Percentiles rank a stretch among this genome's conserved stretches.
Evolutionary conservation across 768 basidiomycete species (phyloP).

Genomic region (Rhizopogon sp.): DNA sequence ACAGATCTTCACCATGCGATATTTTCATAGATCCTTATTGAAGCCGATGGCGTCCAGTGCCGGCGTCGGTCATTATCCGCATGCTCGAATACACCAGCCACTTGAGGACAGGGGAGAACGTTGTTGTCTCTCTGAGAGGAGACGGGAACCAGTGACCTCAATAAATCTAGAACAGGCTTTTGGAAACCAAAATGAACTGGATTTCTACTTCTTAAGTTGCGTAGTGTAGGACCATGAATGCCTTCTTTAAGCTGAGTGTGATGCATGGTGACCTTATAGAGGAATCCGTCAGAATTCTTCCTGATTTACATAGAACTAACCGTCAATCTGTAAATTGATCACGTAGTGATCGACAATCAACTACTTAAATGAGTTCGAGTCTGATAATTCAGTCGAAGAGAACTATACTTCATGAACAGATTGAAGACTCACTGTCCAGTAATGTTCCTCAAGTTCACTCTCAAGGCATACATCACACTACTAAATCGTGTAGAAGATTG

Average conservation of each 20-base stretch:
- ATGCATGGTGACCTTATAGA: slow-evolving; percentile 56
- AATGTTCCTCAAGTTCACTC: slow-evolving; percentile 30
- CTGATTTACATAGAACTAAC: not conserved
- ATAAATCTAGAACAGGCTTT: not conserved
- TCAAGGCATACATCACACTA: slow-evolving; percentile 35
- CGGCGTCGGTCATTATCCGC: not conserved
- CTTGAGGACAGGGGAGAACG: not conserved
- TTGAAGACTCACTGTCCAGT: slow-evolving; percentile 22
- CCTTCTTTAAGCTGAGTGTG: slow-evolving; percentile 50
- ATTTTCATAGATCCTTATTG: not conserved
- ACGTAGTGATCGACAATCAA: not conserved
- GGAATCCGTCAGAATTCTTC: not conserved
- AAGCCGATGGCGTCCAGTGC: not conserved
- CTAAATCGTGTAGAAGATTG: not conserved
- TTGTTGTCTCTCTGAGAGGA: not conserved
- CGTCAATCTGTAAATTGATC: not conserved
- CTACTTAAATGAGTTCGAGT: not conserved
- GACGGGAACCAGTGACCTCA: not conserved
- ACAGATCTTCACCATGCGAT: not conserved
- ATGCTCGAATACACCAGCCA: not conserved
- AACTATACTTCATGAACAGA: not conserved
- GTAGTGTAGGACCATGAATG: not conserved
- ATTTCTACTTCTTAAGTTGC: not conserved
- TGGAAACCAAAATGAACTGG: not conserved
- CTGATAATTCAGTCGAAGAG: not conserved